A percentile compares a stretch with the other conserved stretches of the same genome.
These are phyloP conservation scores for Aspergillus versicolor DNA, from an alignment of 2,329 filamentous ascomycete species.

Conservation along the genomic window DNA sequence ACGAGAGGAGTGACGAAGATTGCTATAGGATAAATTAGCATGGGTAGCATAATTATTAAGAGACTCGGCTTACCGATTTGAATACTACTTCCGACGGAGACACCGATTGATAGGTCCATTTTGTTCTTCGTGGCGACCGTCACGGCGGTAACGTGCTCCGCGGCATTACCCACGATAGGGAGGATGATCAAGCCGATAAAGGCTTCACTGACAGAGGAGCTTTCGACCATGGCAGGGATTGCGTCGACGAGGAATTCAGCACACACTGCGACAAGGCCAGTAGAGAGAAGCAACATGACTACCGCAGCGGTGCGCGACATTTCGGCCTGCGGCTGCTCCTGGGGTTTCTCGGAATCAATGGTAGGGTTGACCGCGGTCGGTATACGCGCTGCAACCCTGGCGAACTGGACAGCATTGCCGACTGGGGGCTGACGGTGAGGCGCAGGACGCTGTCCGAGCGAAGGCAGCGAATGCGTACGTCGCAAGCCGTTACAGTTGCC, in stretches of 20 bases:
- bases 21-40: constrained; percentile 39
- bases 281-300: constrained; percentile 55
- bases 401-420: constrained; percentile 36
- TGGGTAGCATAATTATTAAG: neutral
- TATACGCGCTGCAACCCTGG: constrained; percentile 31
- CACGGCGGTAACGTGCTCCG: constrained; percentile 77
- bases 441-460: constrained; percentile 21
- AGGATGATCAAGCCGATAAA: constrained; percentile 75
- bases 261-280: constrained; percentile 59
- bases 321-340: constrained; percentile 21
- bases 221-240: constrained; percentile 65
- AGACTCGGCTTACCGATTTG: constrained; percentile 56
- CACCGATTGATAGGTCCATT: constrained; percentile 79
- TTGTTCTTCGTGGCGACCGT: constrained; percentile 80
- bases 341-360: constrained; percentile 13
- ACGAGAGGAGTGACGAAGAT: constrained; percentile 76
- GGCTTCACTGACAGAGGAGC: constrained; percentile 63
- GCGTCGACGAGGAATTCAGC: constrained; percentile 73
- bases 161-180: constrained; percentile 78
- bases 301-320: constrained; percentile 60
- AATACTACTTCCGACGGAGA: constrained; percentile 76
- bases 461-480: constrained; percentile 35
- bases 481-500: constrained; percentile 21
- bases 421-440: constrained; percentile 17
- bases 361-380: constrained; percentile 17